Base-by-base conservation (phyloP, 2,329 filamentous ascomycete species). In the Pyrenochaeta sp. region DNA sequence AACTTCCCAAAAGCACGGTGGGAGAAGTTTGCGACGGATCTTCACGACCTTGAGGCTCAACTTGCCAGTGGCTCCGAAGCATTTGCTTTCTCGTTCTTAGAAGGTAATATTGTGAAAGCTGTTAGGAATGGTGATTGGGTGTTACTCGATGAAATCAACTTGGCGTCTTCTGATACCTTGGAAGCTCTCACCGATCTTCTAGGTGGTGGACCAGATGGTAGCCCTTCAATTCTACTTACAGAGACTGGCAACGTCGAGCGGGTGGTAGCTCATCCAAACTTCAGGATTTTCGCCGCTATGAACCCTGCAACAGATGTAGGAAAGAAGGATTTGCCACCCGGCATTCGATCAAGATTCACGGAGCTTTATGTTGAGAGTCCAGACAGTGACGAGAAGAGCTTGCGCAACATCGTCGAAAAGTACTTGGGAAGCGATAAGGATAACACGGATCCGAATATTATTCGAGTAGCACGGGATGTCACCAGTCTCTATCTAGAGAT, bases 221-320 rank as follows among this genome's bases (percentile, higher is more conserved):
- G 83, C 0, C 94, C 94, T 1, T 97, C 92, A 0, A 88, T 99
- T 45, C 81, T 99, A 4, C 84, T 99, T 7, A 93, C 93, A 0
- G 95, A 99, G 79, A 95, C 93, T 39, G 95, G 95, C 37, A 93
- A 95, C 67, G 92, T 97, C 43, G 92, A 98, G 76, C 88, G 93
- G 64, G 89, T 99, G 36, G 85, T 89, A 59, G 95, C 93, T 0
- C 94, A 99, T 76, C 90, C 92, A 0, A 89, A 97, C 64, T 99
- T 99, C 76, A 89, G 95, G 39, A 91, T 99, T 13, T 99, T 99
- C 73, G 96, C 92, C 50, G 95, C 96, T 28, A 99, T 99, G 95
- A 99, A 99, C 72, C 95, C 95, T 30, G 95, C 95, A 5, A 99
- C 95, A 2, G 95, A 99, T 80, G 89, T 97, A 54, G 95, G 96